Base-by-base conservation (phyloP, 169 alveolate species). In the Eimeria zaria region DNA sequence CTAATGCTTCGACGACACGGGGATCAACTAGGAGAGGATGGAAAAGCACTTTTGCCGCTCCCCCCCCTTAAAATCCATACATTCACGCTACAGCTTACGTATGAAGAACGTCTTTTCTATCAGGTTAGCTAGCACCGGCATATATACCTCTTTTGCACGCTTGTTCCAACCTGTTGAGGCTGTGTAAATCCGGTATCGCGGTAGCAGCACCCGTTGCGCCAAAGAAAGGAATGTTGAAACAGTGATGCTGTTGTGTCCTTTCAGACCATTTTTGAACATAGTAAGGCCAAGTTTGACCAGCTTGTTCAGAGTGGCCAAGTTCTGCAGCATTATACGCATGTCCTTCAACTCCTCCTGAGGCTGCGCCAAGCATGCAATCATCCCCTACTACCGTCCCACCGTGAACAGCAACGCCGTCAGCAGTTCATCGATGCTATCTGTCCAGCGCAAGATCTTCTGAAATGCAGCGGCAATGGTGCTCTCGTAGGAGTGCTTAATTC, bases 1-100 rank as follows among this genome's bases (percentile, higher is more conserved):
- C 96, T 98, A 93, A 95, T 98, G 97, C 97, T 99, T 78, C 97
- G 99, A 76, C 98, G 99, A 96, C 98, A 98, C 39, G 98, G 98
- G 95, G 95, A 98, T 41, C 97, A 98, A 8, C 96, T 95, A 46
- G 98, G 97, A 81, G 97, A 97, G 74, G 95, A 98, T 76, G 99
- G 99, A 7, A 95, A 88, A 44, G 96, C 96, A 36, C 97, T 97
- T 24, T 96, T 98, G n/a, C 95, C 97, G 24, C 97, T 99, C 8
- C 99, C 99, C 8, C 98, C 98, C 36, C 98, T 98, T 88, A 96
- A 98, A 78, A 96, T 98, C 62, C 98, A 97, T 64, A 97, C 97
- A 81, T 91, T 98, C 58, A 96, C 96, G 48, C 96, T 98, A 30
- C 96, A 97, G 18, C 95, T 99, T 94, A 96, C 99, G 16, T 96